phyloP scores from a whole-genome alignment of 2,329 filamentous ascomycete genomes.

The Neopestalotiopsis sp. region DNA sequence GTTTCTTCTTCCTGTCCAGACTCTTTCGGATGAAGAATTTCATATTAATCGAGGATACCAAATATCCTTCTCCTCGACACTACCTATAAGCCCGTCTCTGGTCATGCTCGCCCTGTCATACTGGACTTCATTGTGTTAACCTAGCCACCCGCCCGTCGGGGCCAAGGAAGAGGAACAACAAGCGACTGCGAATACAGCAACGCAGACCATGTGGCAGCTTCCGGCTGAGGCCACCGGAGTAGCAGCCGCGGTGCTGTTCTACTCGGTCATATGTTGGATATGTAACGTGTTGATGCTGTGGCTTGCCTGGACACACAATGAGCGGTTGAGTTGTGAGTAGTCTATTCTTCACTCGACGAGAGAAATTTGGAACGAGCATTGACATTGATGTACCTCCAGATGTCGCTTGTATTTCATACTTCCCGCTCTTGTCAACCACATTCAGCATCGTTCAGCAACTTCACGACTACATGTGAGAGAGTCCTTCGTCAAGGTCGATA shows the following conservation, averaged over 20 bases:
- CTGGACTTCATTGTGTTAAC: not conserved
- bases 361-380: not conserved
- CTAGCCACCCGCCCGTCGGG: not conserved
- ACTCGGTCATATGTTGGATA: conserved; percentile 20
- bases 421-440: conserved; percentile 23
- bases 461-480: conserved; percentile 23
- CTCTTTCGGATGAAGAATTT: not conserved
- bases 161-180: not conserved
- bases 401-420: conserved; percentile 26
- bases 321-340: conserved; percentile 25
- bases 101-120: not conserved
- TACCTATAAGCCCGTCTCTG: not conserved
- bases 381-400: conserved; percentile 15
- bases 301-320: conserved; percentile 25
- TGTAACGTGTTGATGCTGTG: conserved; percentile 23
- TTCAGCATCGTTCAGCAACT: conserved; percentile 26
- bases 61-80: not conserved
- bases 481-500: not conserved
- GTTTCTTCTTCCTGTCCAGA: not conserved
- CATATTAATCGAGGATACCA: not conserved
- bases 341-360: too few species aligned
- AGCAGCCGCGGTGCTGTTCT: conserved; percentile 23
- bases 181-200: not conserved
- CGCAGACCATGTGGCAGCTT: conserved; percentile 19
- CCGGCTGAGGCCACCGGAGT: conserved; percentile 20